Base-by-base conservation (phyloP, 139 green algal genomes). In the Micractinium sp. region DNA sequence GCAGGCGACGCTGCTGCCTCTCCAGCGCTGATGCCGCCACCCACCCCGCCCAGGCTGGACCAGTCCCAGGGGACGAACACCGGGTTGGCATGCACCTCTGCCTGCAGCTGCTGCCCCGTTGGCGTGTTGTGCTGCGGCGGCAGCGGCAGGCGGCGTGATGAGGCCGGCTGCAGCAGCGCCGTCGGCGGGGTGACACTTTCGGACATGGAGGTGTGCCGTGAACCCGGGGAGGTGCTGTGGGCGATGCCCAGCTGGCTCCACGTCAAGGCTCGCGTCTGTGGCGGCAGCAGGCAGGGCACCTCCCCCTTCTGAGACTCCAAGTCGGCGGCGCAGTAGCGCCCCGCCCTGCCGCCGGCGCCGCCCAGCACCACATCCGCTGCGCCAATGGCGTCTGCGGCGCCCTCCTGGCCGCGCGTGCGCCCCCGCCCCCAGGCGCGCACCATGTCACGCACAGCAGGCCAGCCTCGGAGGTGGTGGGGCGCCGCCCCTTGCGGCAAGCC, bases 161-260 rank as follows among this genome's bases (percentile, higher is more conserved):
- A 23, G 76, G 3, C 13, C 29, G 3, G 31, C 71, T 39, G 71
- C 47, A 56, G 7, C 47, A 56, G 47, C 47, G 47, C 47, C 47
- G 47, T 16, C 47, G 47, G 47, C 47, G 47, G 47, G 47, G 47
- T 56, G 47, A 23, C 63, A n/a, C 74, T 29, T 16, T 5, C 41
- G 18, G n/a, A 35, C 1, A 67, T 16, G 2, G 41, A 84, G 1
- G 19, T 27, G 12, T 41, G 78, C 27, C 47, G 78, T 14, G 78
- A 84, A 12, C 29, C 47, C 29, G 41, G 27, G 14, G 36, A 36
- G 75, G 20, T 66, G 41, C 3, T n/a, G 29, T 41, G 78, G 0
- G 29, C 53, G 15, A 84, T 18, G 41, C 78, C 78, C 78, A 84
- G 78, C 78, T 84, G 78, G 78, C 78, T 84, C 78, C 78, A 84